Percentiles rank a stretch among this genome's conserved stretches.
Evolutionary conservation across 768 basidiomycete species (phyloP).

Genomic region (Pulveroboletus sp.): DNA sequence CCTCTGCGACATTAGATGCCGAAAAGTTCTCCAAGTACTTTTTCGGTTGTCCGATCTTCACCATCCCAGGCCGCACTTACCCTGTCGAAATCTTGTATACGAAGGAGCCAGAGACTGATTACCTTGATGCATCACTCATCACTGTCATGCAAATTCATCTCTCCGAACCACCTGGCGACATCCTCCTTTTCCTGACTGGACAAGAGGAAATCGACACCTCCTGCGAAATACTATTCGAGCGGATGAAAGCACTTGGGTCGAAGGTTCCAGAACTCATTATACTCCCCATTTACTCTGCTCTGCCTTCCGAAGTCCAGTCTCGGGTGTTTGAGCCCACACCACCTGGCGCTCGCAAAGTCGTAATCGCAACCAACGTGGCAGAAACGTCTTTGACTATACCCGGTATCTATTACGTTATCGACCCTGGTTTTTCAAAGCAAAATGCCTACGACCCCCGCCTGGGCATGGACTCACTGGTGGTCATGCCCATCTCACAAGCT

Average conservation of each 20-base stretch:
- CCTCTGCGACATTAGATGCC: constrained; percentile 97
- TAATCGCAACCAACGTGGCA: constrained; percentile 99
- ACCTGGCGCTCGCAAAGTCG: constrained; percentile 96
- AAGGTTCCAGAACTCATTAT: constrained; percentile 97
- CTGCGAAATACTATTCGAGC: constrained; percentile 95
- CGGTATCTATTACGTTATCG: constrained; percentile 98
- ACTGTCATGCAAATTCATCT: constrained; percentile 99
- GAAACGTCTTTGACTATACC: constrained; percentile 98
- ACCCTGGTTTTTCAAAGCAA: constrained; percentile 98
- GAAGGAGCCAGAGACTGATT: constrained; percentile 96
- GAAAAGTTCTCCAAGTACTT: constrained; percentile 99
- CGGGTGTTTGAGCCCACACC: constrained; percentile 97
- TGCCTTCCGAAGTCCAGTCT: constrained; percentile 97
- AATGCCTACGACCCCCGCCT: constrained; percentile 96
- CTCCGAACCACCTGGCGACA: constrained; percentile 94
- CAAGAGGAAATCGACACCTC: constrained; percentile 98
- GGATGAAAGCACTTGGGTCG: constrained; percentile 98
- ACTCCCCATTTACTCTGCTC: constrained; percentile 95
- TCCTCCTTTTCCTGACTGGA: constrained; percentile 95
- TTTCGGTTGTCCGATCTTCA: constrained; percentile 98
- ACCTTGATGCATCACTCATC: constrained; percentile 95
- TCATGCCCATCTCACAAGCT: constrained; percentile 98
- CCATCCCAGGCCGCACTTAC: constrained; percentile 99
- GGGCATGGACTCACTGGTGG: constrained; percentile 98
- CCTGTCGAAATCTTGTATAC: constrained; percentile 98